Evolutionary conservation across 129 eudicot species (phyloP).

Genomic region (Lonicera japonica): DNA sequence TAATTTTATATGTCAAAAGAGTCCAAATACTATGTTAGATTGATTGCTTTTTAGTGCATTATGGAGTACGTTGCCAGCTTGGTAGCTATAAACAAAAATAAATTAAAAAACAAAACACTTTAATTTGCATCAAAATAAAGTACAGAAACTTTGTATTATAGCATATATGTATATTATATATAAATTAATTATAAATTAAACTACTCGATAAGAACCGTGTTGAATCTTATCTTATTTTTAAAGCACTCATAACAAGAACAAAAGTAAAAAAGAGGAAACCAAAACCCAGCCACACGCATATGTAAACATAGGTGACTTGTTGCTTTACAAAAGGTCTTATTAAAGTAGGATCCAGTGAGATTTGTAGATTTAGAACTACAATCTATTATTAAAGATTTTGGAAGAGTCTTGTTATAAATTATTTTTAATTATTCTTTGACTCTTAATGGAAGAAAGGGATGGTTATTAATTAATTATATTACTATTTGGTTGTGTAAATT

Average conservation of each 20-base stretch:
- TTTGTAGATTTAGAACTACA: background rate
- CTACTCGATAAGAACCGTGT: constrained; percentile 6
- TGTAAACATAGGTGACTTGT: background rate
- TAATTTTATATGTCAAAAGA: too few relatives aligned
- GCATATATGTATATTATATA: constrained; percentile 3
- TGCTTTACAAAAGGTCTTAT: constrained; percentile 17
- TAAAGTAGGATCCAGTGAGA: constrained; percentile 1
- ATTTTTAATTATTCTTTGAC: constrained; percentile 24
- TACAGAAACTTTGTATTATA: constrained; percentile 13
- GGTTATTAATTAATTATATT: too few relatives aligned
- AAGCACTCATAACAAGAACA: background rate
- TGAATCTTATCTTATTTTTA: background rate
- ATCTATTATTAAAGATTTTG: background rate
- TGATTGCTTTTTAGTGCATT: too few relatives aligned
- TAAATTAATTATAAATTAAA: background rate
- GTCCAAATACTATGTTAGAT: too few relatives aligned
- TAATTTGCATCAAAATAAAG: constrained; percentile 3
- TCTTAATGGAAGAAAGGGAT: constrained; percentile 19
- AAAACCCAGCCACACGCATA: constrained; percentile 39
- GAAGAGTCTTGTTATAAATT: background rate
- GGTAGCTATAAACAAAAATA: too few relatives aligned
- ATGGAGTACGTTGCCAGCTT: too few relatives aligned
- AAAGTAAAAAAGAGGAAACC: constrained; percentile 19
- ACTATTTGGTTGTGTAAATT: too few relatives aligned
- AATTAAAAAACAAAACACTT: too few relatives aligned